Evolutionary conservation across 495 filamentous ascomycete species (phyloP).

Genomic region (Cercophora scortea): DNA sequence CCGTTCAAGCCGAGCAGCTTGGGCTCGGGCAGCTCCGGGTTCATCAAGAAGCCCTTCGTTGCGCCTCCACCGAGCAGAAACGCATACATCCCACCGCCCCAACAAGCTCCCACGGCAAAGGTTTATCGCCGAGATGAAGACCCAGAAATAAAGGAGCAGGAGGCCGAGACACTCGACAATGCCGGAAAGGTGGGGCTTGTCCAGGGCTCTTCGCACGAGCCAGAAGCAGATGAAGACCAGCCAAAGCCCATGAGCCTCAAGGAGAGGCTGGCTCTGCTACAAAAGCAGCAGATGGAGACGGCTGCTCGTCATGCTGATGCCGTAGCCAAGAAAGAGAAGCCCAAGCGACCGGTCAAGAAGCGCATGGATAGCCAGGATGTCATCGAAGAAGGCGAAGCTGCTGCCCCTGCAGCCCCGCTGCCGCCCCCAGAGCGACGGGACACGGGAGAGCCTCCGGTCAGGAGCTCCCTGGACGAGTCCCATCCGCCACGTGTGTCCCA

Average conservation of each 20-base stretch:
- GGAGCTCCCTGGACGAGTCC: constrained; percentile 52
- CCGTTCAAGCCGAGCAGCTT: constrained; percentile 75
- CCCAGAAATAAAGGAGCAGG: constrained; percentile 65
- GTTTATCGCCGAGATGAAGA: constrained; percentile 86
- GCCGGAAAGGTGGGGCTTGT: constrained; percentile 54
- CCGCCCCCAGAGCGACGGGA: constrained; percentile 37
- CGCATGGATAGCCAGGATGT: constrained; percentile 51
- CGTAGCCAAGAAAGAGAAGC: constrained; percentile 80
- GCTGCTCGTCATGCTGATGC: constrained; percentile 72
- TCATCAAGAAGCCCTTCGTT: constrained; percentile 98
- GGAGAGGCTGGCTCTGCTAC: constrained; percentile 85
- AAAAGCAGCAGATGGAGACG: constrained; percentile 89
- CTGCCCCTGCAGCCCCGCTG: constrained; percentile 17
- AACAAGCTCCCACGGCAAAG: constrained; percentile 56
- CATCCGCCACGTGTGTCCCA: constrained; percentile 36
- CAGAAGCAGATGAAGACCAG: constrained; percentile 56
- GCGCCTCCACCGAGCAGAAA: constrained; percentile 90
- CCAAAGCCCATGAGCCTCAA: constrained; percentile 90
- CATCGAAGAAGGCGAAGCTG: constrained; percentile 29
- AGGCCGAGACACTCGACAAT: constrained; percentile 46
- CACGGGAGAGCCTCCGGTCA: constrained; percentile 44
- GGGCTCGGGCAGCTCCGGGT: constrained; percentile 52
- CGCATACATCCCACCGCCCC: constrained; percentile 74
- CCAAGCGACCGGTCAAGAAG: constrained; percentile 73
- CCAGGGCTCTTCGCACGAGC: constrained; percentile 24